A percentile compares a stretch with the other conserved stretches of the same genome.
Conservation (phyloP, 2,329 filamentous ascomycete species). For the Tolypocladium tundrense region DNA sequence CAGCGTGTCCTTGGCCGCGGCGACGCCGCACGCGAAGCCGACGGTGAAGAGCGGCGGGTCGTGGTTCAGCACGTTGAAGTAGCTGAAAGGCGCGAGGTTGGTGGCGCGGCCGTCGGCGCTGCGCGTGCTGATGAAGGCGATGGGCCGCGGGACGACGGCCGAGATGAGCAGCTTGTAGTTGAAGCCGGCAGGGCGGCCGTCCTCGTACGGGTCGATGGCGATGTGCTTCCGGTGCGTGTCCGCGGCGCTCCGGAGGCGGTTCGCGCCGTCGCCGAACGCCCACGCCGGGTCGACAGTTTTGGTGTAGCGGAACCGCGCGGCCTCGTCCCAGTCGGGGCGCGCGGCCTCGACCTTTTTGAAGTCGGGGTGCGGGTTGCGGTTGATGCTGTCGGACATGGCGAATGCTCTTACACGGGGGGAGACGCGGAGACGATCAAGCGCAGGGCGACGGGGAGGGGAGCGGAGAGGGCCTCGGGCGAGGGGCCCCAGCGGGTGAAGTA, state of each 20-base stretch:
- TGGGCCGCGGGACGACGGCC: conserved; percentile 71
- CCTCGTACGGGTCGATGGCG: conserved; percentile 69
- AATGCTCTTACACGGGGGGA: not conserved
- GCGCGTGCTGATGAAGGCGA: conserved; percentile 52
- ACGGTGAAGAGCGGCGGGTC: conserved; percentile 77
- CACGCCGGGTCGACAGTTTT: conserved; percentile 57
- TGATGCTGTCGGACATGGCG: conserved; percentile 16
- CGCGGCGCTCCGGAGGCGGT: conserved; percentile 28
- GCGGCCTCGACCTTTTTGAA: conserved; percentile 63
- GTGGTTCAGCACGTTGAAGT: conserved; percentile 73
- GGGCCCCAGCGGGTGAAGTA: not conserved
- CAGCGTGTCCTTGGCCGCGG: conserved; percentile 65
- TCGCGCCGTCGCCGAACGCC: conserved; percentile 56
- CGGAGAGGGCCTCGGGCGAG: not conserved
- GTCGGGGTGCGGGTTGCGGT: conserved; percentile 62
- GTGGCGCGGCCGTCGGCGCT: conserved; percentile 46
- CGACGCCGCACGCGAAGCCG: conserved; percentile 34
- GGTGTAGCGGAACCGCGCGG: conserved; percentile 41
- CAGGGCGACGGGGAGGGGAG: not conserved
- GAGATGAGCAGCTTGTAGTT: conserved; percentile 94
- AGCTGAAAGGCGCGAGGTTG: conserved; percentile 83
- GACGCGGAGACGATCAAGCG: not conserved
- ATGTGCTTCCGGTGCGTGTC: conserved; percentile 42
- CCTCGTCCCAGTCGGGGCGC: conserved; percentile 49
- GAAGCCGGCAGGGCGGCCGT: conserved; percentile 53